Evolutionary conservation across 352 stramenopile genomes (phyloP).

Genomic region (Sclerospora graminicola): DNA sequence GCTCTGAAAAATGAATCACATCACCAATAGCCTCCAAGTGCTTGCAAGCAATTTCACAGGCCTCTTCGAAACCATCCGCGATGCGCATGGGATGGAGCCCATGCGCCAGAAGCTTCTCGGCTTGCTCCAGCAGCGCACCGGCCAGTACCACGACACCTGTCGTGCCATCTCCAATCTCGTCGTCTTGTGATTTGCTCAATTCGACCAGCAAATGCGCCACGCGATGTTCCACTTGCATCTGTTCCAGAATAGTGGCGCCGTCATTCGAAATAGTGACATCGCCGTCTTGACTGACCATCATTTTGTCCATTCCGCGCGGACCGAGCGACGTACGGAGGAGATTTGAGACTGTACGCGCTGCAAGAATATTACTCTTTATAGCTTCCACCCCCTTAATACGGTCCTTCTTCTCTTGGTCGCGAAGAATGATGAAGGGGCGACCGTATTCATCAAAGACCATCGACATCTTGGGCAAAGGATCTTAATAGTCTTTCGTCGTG

Average conservation of each 20-base stretch:
- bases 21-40: conserved; percentile 93
- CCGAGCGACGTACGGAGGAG: conserved; percentile 97
- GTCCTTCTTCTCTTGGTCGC: conserved; percentile 97
- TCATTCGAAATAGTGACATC: conserved; percentile 99
- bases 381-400: conserved; percentile 98
- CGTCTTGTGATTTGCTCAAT: conserved; percentile 97
- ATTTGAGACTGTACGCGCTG: conserved; percentile 93
- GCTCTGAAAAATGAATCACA: conserved; percentile 91
- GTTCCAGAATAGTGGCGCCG: conserved; percentile 98
- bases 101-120: conserved; percentile 92
- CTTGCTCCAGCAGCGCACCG: conserved; percentile 95
- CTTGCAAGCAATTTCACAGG: conserved; percentile 93
- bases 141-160: conserved; percentile 98
- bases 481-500: no score
- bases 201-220: conserved; percentile 98
- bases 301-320: conserved; percentile 97
- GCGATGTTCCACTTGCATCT: conserved; percentile 99
- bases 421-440: conserved; percentile 99
- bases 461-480: conserved; percentile 80
- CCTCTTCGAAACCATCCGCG: conserved; percentile 97
- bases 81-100: conserved; percentile 98
- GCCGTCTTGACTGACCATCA: conserved; percentile 98
- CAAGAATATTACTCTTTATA: conserved; percentile 99
- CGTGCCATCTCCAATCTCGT: conserved; percentile 99
- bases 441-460: conserved; percentile 99